These are phyloP conservation scores for Melaleuca quinquenervia DNA, from an alignment of 345 rosid species.

Conservation along the genomic window DNA sequence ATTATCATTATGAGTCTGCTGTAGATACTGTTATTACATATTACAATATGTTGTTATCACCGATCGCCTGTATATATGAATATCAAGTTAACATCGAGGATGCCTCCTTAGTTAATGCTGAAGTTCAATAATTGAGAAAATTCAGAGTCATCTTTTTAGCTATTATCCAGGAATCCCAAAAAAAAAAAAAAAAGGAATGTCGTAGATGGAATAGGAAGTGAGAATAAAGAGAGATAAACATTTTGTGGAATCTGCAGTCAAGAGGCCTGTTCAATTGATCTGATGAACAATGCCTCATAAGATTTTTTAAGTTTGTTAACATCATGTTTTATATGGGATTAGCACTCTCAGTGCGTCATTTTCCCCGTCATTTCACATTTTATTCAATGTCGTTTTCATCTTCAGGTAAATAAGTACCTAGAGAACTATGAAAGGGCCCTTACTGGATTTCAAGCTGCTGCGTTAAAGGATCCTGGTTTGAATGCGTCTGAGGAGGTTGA, in stretches of 20 bases:
- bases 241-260: background rate
- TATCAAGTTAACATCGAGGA: background rate
- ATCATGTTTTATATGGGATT: background rate
- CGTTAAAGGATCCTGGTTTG: conserved; percentile 57
- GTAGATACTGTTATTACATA: background rate
- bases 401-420: conserved; percentile 60
- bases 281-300: background rate
- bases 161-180: background rate
- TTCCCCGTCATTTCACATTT: background rate
- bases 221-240: background rate
- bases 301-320: background rate
- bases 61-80: background rate
- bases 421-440: conserved; percentile 77
- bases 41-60: background rate
- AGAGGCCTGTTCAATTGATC: background rate
- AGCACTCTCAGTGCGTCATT: background rate
- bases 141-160: background rate
- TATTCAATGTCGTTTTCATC: background rate
- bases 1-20: background rate
- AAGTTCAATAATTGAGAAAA: background rate
- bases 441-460: conserved; percentile 64
- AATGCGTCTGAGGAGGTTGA: conserved; percentile 51
- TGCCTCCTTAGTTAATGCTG: background rate
- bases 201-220: background rate
- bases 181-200: background rate